These are phyloP conservation scores for Xylaria venustula DNA, from an alignment of 495 filamentous ascomycete species.

Conservation along the genomic window DNA sequence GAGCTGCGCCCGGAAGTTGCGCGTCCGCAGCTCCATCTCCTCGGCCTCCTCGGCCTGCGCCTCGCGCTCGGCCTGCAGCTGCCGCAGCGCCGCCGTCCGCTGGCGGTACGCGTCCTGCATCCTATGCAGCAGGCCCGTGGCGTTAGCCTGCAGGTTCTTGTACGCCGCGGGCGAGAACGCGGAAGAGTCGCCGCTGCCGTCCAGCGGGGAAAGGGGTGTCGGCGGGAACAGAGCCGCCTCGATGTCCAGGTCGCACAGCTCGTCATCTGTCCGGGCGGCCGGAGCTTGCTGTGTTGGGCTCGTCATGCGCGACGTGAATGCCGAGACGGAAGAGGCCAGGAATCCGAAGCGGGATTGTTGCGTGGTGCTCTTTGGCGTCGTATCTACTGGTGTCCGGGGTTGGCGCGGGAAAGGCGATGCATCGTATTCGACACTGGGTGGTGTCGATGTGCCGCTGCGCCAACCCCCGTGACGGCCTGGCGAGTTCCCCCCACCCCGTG, in stretches of 20 bases:
- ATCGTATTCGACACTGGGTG: conserved; percentile 24
- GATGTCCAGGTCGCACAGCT: conserved; percentile 65
- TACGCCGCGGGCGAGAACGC: conserved; percentile 64
- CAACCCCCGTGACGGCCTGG: conserved; percentile 32
- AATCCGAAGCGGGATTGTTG: conserved; percentile 41
- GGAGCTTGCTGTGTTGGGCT: conserved; percentile 24
- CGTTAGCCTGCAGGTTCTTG: conserved; percentile 67
- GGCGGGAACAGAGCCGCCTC: conserved; percentile 60
- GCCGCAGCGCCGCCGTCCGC: conserved; percentile 57
- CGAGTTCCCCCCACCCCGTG: conserved; percentile 28
- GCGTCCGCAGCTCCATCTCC: conserved; percentile 66
- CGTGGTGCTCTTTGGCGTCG: conserved; percentile 38
- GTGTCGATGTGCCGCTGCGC: conserved; percentile 26
- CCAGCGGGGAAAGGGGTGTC: conserved; percentile 26
- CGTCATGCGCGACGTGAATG: conserved; percentile 40
- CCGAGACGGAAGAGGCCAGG: conserved; percentile 38
- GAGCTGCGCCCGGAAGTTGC: conserved; percentile 69
- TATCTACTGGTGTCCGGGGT: conserved; percentile 9
- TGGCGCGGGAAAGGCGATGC: conserved; percentile 34
- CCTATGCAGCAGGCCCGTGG: conserved; percentile 59
- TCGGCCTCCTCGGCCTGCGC: conserved; percentile 71
- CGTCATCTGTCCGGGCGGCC: conserved; percentile 46
- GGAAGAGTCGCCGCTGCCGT: conserved; percentile 37
- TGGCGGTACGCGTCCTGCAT: conserved; percentile 72
- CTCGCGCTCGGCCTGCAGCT: conserved; percentile 60